Evolutionary conservation across 164 flowering plant genomes (phyloP).

Genomic region (Warburgia ugandensis): DNA sequence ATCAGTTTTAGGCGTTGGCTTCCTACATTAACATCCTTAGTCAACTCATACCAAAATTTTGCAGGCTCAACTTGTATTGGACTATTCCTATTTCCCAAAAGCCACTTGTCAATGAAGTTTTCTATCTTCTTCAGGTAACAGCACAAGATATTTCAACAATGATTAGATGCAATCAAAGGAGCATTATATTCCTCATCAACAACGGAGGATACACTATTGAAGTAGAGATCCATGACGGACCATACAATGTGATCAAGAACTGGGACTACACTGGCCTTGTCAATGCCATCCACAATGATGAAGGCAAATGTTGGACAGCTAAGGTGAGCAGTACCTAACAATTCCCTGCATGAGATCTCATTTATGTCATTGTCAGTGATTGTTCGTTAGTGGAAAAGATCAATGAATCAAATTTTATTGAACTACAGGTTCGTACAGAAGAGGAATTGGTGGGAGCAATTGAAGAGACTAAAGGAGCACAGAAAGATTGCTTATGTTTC

Average conservation of each 20-base stretch:
- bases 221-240: conserved; percentile 53
- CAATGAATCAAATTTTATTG: background rate
- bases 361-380: background rate
- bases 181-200: conserved; percentile 74
- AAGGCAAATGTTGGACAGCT: conserved; percentile 69
- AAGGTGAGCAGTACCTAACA: too few species aligned
- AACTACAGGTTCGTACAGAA: conserved; percentile 53
- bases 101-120: too few species aligned
- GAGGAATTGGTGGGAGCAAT: conserved; percentile 61
- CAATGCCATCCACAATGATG: conserved; percentile 65
- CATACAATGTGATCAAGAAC: conserved; percentile 81
- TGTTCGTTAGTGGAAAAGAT: conserved; percentile 1
- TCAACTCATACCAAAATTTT: too few species aligned
- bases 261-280: conserved; percentile 75
- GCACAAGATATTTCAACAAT: conserved; percentile 83
- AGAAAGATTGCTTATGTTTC: conserved; percentile 61
- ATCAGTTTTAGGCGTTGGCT: too few species aligned
- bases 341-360: too few species aligned
- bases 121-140: conserved; percentile 40
- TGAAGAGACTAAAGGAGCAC: conserved; percentile 34
- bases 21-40: too few species aligned
- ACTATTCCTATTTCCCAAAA: too few species aligned
- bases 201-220: conserved; percentile 71
- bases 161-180: conserved; percentile 61
- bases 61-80: too few species aligned